phyloP scores from a whole-genome alignment of 1,284 basidiomycete genomes.

The Sporisorium scitamineum region DNA sequence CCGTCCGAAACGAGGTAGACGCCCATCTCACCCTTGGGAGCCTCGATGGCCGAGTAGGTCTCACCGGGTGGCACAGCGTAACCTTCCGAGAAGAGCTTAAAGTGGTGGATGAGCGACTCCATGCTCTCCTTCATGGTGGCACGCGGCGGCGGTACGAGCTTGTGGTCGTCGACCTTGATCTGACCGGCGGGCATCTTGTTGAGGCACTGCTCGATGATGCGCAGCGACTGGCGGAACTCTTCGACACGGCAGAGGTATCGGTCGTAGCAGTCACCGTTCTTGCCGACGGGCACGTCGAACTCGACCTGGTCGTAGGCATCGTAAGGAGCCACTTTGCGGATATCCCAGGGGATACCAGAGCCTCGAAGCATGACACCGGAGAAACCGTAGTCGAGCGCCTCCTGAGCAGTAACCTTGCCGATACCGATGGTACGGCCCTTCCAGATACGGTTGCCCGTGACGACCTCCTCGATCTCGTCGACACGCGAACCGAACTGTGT shows the following conservation, averaged over 20 bases:
- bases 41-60: slow-evolving; percentile 97
- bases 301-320: slow-evolving; percentile 99
- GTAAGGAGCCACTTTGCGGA: slow-evolving; percentile 89
- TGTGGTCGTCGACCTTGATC: slow-evolving; percentile 96
- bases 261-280: slow-evolving; percentile 97
- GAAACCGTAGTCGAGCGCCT: slow-evolving; percentile 94
- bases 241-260: slow-evolving; percentile 95
- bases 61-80: slow-evolving; percentile 96
- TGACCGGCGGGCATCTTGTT: slow-evolving; percentile 97
- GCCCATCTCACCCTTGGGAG: slow-evolving; percentile 96
- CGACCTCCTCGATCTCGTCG: slow-evolving; percentile 97
- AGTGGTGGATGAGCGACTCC: slow-evolving; percentile 96
- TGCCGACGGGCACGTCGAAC: slow-evolving; percentile 94
- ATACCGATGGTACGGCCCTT: slow-evolving; percentile 92
- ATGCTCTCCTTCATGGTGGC: slow-evolving; percentile 99
- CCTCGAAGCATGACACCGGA: slow-evolving; percentile 97
- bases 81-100: slow-evolving; percentile 95
- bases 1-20: slow-evolving; percentile 69
- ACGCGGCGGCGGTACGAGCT: slow-evolving; percentile 94
- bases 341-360: slow-evolving; percentile 93
- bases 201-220: slow-evolving; percentile 85
- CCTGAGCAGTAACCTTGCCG: slow-evolving; percentile 88
- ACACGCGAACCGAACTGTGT: slow-evolving; percentile 91
- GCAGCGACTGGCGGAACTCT: slow-evolving; percentile 94
- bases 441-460: slow-evolving; percentile 98